phyloP scores from a whole-genome alignment of 2,329 filamentous ascomycete species.

The Colletotrichum gloeosporioides region DNA sequence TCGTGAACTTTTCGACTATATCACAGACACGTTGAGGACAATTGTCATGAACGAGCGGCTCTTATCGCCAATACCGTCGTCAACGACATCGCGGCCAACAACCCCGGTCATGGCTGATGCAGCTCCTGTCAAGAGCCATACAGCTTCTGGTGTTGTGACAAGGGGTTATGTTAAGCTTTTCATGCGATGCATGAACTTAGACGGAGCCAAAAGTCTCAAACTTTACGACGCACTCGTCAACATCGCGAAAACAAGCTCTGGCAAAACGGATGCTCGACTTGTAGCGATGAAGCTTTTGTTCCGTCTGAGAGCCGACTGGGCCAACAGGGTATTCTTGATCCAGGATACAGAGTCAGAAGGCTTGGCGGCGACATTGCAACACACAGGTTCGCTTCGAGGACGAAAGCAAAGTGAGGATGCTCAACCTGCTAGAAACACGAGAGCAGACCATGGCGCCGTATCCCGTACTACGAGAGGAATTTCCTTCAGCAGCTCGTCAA shows the following conservation, averaged over 20 bases:
- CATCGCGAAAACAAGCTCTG: slow-evolving; percentile 64
- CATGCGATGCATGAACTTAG: slow-evolving; percentile 71
- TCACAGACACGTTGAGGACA: slow-evolving; percentile 56
- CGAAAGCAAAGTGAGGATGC: slow-evolving; percentile 59
- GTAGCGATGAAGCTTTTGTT: slow-evolving; percentile 81
- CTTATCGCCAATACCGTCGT: slow-evolving; percentile 44
- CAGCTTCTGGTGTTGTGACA: slow-evolving; percentile 73
- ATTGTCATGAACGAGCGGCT: slow-evolving; percentile 56
- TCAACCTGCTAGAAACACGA: slow-evolving; percentile 47
- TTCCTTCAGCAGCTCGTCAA: slow-evolving; percentile 55
- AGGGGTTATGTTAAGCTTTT: slow-evolving; percentile 79
- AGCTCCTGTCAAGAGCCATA: slow-evolving; percentile 41
- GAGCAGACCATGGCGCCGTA: slow-evolving; percentile 47
- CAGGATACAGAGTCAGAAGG: slow-evolving; percentile 74
- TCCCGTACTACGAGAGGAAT: slow-evolving; percentile 55
- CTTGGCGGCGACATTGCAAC: slow-evolving; percentile 74
- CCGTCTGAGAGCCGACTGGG: slow-evolving; percentile 81
- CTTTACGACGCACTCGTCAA: slow-evolving; percentile 68
- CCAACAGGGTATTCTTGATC: slow-evolving; percentile 76
- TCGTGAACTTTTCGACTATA: slow-evolving; percentile 62
- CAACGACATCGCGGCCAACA: slow-evolving; percentile 29
- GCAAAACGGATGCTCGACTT: slow-evolving; percentile 73
- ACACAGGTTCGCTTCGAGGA: slow-evolving; percentile 60
- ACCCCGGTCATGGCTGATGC: slow-evolving; percentile 27
- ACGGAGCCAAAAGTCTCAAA: slow-evolving; percentile 67